These are phyloP conservation scores for Blastobotrys serpentis DNA, from an alignment of 1,139 yeast species.

Conservation along the genomic window DNA sequence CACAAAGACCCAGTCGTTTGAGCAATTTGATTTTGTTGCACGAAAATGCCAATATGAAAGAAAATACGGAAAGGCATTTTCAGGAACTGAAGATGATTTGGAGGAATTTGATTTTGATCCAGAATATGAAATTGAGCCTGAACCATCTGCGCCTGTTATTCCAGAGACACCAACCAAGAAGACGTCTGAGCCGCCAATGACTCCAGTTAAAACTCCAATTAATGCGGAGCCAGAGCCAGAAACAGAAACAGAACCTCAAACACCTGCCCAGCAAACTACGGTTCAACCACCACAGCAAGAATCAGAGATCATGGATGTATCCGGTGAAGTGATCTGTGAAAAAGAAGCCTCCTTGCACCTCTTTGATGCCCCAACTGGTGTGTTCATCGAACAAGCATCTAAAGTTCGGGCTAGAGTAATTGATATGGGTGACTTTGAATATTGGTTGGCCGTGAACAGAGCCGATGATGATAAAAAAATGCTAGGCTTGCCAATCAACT, in stretches of 20 bases:
- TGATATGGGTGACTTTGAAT: slow-evolving; percentile 54
- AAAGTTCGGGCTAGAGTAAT: slow-evolving; percentile 42
- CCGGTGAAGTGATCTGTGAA: slow-evolving; percentile 11
- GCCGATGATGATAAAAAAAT: slow-evolving; percentile 24
- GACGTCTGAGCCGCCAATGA: too few species aligned
- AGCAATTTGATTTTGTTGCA: slow-evolving; percentile 61
- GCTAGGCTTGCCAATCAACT: slow-evolving; percentile 48
- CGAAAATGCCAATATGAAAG: slow-evolving; percentile 74
- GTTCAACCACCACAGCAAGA: slow-evolving; percentile 16
- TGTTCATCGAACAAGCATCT: slow-evolving; percentile 48
- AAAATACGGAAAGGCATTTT: slow-evolving; percentile 62
- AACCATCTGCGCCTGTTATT: background rate
- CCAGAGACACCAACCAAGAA: too few species aligned
- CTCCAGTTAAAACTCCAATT: too few species aligned
- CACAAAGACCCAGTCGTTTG: slow-evolving; percentile 57
- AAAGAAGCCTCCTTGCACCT: slow-evolving; percentile 48
- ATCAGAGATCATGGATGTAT: slow-evolving; percentile 9
- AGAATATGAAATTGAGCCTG: slow-evolving; percentile 26
- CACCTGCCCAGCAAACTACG: slow-evolving; percentile 20
- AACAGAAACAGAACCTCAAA: slow-evolving; percentile 10
- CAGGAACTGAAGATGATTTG: slow-evolving; percentile 49
- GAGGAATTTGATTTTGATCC: slow-evolving; percentile 52
- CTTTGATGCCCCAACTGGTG: slow-evolving; percentile 54
- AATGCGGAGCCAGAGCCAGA: too few species aligned
- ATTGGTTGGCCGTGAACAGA: slow-evolving; percentile 48